Evolutionary conservation across 1,284 basidiomycete species (phyloP), one percentile per base, ranked within the genome.

Genomic region (Phenoliferia sp.): DNA sequence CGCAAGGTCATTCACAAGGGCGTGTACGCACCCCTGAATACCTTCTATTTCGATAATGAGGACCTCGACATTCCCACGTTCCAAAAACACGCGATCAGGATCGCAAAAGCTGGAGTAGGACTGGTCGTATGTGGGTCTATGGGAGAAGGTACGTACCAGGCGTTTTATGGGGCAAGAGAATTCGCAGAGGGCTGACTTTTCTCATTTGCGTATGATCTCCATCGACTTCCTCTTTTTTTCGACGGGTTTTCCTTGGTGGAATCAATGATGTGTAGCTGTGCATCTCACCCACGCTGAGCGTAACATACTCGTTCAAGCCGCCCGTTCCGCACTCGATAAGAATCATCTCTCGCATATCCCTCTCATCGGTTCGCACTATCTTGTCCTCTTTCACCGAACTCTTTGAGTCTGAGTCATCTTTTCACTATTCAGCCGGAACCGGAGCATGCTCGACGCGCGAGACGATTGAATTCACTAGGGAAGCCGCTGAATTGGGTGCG

Each of bases 401-500:
- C 39, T 44, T 44, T 44, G 22, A 44, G 22, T 44, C 39, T 44
- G 39, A 44, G 39, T 22, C 22, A 22, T 12, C 12, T 44, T 44
- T 44, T 22, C 22, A 22, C 39, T 44, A 12, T 22, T 12, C 39
- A 44, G 39, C 89, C 12, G 93, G 92, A 0, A 93, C 91, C 1
- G 92, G 92, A 3, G 88, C 87, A 2, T 80, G 79, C 66, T 91
- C 90, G 0, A 88, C 90, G 0, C 82, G 86, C 26, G 91, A 94
- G 78, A 92, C 91, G 31, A 89, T 90, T 77, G 84, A 88, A 76
- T 83, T 94, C 50, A 88, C 88, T 73, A 77, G 80, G 29, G 89
- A 94, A 74, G 92, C 92, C 2, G 86, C 85, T 57, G 87, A 87
- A 22, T 89, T 88, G 0, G 92, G 93, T 3, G 92, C 91, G n/a